Percentiles rank a stretch among this genome's conserved stretches.
Conservation (phyloP, 345 rosid genomes). For the Citrus maxima region DNA sequence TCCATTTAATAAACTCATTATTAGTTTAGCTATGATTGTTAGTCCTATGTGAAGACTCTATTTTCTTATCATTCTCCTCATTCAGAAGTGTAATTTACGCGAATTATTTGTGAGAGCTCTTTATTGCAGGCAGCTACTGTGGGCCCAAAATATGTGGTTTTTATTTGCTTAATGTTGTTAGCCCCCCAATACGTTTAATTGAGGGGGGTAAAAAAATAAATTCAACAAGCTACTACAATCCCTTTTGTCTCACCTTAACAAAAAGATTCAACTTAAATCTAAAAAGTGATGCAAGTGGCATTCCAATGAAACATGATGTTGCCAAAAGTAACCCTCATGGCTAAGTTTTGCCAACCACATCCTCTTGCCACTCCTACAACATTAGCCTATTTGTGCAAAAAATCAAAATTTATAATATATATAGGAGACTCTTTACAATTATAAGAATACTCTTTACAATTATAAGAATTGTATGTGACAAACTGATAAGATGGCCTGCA, state of each 20-base stretch:
- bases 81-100: too few relatives aligned
- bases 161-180: too few relatives aligned
- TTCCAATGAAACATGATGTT: constrained; percentile 45
- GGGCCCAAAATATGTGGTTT: too few relatives aligned
- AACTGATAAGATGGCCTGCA: constrained; percentile 48
- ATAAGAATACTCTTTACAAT: background rate
- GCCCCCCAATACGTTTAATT: too few relatives aligned
- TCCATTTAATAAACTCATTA: too few relatives aligned
- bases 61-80: too few relatives aligned
- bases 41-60: too few relatives aligned
- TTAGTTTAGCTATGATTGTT: too few relatives aligned
- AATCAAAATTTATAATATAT: background rate
- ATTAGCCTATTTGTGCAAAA: background rate
- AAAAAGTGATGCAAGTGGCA: constrained; percentile 47
- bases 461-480: background rate
- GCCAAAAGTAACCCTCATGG: constrained; percentile 40
- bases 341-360: constrained; percentile 72
- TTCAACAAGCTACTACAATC: background rate
- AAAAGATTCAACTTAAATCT: constrained; percentile 50
- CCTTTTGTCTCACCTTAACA: constrained; percentile 37
- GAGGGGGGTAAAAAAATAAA: too few relatives aligned
- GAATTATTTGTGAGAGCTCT: too few relatives aligned
- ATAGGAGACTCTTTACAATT: background rate
- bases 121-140: too few relatives aligned
- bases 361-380: constrained; percentile 65